Percentiles rank a stretch among this genome's conserved stretches.
Evolutionary conservation across 768 basidiomycete genomes (phyloP).

Genomic region (Mycena crocata): DNA sequence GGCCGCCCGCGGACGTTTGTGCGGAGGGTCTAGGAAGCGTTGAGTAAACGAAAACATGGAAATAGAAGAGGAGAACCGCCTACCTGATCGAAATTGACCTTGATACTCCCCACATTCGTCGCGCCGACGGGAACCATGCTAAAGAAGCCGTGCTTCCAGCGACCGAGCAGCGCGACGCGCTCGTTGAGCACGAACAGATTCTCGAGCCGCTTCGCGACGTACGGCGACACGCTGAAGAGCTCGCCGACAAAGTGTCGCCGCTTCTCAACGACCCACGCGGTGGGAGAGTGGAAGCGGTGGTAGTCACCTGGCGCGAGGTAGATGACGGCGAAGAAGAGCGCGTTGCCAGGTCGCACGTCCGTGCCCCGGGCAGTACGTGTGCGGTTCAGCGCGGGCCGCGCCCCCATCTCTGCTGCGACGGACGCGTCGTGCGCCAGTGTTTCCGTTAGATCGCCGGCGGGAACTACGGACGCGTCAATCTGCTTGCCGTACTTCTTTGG

Average conservation of each 20-base stretch:
- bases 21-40: slow-evolving; percentile 72
- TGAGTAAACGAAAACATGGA: too few species aligned
- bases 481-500: slow-evolving; percentile 73
- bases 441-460: slow-evolving; percentile 63
- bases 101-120: slow-evolving; percentile 97
- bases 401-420: slow-evolving; percentile 81
- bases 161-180: slow-evolving; percentile 92
- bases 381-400: slow-evolving; percentile 52
- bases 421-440: slow-evolving; percentile 73
- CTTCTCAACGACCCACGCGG: slow-evolving; percentile 97
- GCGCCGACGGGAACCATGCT: slow-evolving; percentile 98
- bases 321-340: slow-evolving; percentile 92
- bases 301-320: slow-evolving; percentile 99
- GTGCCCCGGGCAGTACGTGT: slow-evolving; percentile 55
- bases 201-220: slow-evolving; percentile 90
- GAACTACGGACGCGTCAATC: slow-evolving; percentile 77
- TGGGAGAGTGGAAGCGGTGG: slow-evolving; percentile 96
- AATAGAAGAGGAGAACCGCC: slow-evolving; percentile 18
- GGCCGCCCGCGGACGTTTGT: slow-evolving; percentile 85
- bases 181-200: slow-evolving; percentile 99
- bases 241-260: slow-evolving; percentile 96
- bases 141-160: slow-evolving; percentile 97
- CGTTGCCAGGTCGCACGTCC: slow-evolving; percentile 77
- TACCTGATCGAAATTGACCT: slow-evolving; percentile 93
- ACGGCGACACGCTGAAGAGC: slow-evolving; percentile 96